Conservation (phyloP, 2,329 filamentous ascomycete species). For the Chlorencoelia australis region DNA sequence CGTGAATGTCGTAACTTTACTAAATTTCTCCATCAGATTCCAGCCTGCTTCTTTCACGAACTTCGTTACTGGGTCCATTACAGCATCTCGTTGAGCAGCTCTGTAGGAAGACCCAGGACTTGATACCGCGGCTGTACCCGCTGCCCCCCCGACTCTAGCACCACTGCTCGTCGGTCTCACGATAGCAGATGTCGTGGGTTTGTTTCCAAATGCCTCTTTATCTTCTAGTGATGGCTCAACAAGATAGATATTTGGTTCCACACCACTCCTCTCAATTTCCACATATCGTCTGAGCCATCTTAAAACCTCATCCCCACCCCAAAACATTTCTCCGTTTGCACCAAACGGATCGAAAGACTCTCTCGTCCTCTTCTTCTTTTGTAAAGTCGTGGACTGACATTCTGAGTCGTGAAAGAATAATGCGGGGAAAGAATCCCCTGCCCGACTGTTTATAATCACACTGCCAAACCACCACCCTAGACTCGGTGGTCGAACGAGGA, state of each 20-base stretch:
- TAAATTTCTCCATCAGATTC: conserved; percentile 94
- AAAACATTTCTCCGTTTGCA: conserved; percentile 79
- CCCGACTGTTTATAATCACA: conserved; percentile 80
- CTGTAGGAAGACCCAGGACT: conserved; percentile 16
- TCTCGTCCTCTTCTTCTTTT: conserved; percentile 75
- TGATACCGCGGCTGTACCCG: conserved; percentile 29
- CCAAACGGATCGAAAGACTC: conserved; percentile 89
- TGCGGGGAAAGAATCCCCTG: conserved; percentile 88
- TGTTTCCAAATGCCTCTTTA: conserved; percentile 57
- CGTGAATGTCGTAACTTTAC: conserved; percentile 94
- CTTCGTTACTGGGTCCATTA: conserved; percentile 89
- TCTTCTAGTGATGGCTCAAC: conserved; percentile 83
- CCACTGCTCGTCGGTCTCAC: conserved; percentile 27
- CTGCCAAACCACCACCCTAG: conserved; percentile 98
- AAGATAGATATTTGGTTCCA: conserved; percentile 84
- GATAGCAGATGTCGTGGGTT: conserved; percentile 34
- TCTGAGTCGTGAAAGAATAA: conserved; percentile 97
- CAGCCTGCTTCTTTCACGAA: conserved; percentile 90
- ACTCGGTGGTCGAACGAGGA: conserved; percentile 83
- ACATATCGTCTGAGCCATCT: conserved; percentile 84
- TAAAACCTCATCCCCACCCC: conserved; percentile 93
- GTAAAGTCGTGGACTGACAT: conserved; percentile 88
- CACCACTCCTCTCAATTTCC: conserved; percentile 68
- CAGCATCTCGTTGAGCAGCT: conserved; percentile 43
- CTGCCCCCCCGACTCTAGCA: conserved; percentile 27